Evolutionary conservation across 2,329 filamentous ascomycete species (phyloP).

Genomic region (Claviceps paspali): DNA sequence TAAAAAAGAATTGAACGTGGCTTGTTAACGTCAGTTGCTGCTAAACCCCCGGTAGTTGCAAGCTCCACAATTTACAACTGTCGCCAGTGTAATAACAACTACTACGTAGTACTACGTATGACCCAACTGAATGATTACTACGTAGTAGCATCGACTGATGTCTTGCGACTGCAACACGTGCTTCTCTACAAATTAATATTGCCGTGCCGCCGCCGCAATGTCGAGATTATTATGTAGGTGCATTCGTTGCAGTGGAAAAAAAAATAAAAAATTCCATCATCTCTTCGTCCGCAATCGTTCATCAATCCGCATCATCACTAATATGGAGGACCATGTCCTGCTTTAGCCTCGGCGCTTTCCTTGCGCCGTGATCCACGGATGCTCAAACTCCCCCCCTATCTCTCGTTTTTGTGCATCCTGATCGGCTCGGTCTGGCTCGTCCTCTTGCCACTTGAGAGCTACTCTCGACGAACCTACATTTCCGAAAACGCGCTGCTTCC

Average conservation of each 20-base stretch:
- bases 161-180: background rate
- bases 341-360: slow-evolving; percentile 43
- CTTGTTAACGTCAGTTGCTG: no score
- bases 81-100: background rate
- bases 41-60: slow-evolving; percentile 1
- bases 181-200: no score
- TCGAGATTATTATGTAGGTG: slow-evolving; percentile 38
- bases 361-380: slow-evolving; percentile 70
- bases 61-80: background rate
- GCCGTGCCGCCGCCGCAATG: slow-evolving; percentile 20
- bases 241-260: no score
- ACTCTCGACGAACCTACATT: slow-evolving; percentile 86
- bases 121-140: no score
- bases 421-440: slow-evolving; percentile 83
- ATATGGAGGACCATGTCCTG: background rate
- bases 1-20: no score
- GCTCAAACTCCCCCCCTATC: slow-evolving; percentile 70
- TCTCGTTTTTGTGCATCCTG: slow-evolving; percentile 71
- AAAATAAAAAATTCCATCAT: background rate
- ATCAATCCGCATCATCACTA: background rate
- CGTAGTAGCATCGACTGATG: background rate
- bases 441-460: slow-evolving; percentile 75
- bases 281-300: background rate
- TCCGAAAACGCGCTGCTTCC: slow-evolving; percentile 94
- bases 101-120: no score